Conservation (phyloP, 1,284 basidiomycete species). For the Fistulinella staudtii region DNA sequence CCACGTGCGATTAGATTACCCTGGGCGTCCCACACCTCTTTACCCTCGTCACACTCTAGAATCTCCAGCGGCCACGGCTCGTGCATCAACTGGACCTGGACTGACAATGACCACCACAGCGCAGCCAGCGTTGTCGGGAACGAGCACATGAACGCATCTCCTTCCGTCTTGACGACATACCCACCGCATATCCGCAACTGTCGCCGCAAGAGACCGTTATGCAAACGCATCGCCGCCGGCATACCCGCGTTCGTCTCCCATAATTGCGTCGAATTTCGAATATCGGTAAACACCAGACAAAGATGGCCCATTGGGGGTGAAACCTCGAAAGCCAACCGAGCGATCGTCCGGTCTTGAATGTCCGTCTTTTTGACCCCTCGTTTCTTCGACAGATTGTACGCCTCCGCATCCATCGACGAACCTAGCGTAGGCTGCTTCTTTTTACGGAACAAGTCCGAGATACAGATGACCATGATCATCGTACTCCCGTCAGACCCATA, state of each 20-base stretch:
- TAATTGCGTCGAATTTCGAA: conserved; percentile 93
- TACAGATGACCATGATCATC: conserved; percentile 97
- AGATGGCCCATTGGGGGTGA: conserved; percentile 86
- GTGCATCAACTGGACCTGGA: conserved; percentile 84
- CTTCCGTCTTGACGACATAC: conserved; percentile 99
- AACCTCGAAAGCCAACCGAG: conserved; percentile 78
- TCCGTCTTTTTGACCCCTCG: conserved; percentile 40
- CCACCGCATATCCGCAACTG: conserved; percentile 90
- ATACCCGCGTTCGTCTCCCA: conserved; percentile 98
- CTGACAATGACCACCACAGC: conserved; percentile 88
- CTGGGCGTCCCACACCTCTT: conserved; percentile 68
- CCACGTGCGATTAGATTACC: conserved; percentile 82
- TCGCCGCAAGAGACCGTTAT: conserved; percentile 86
- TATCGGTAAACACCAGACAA: conserved; percentile 97
- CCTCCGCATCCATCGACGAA: conserved; percentile 41
- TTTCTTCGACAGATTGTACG: conserved; percentile 37
- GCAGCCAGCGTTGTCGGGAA: conserved; percentile 89
- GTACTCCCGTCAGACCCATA: conserved; percentile 93
- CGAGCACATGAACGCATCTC: conserved; percentile 98
- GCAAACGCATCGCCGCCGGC: conserved; percentile 91
- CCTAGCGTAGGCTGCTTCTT: conserved; percentile 44
- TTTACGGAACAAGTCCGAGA: conserved; percentile 74
- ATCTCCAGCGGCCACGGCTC: conserved; percentile 94
- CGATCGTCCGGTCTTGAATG: conserved; percentile 50
- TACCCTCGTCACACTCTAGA: conserved; percentile 89